Evolutionary conservation across 2,329 filamentous ascomycete species (phyloP), one percentile per base, ranked within the genome.

Genomic region (Sphaceloma murrayae): DNA sequence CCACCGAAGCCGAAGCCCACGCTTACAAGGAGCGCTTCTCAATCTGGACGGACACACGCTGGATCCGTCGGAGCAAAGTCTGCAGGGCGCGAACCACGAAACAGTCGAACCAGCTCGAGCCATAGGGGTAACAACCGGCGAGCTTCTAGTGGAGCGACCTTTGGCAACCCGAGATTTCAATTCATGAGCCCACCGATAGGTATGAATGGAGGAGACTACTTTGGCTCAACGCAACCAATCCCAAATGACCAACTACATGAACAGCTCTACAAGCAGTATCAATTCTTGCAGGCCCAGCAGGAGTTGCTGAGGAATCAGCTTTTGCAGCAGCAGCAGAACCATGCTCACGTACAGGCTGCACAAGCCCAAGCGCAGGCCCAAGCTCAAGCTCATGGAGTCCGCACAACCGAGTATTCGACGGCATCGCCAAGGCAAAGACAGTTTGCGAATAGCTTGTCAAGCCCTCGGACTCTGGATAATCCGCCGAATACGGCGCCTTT

Each of bases 121-220:
- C 65, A 69, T 38, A 67, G 73, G 43, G 66, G 66, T 31, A 67
- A 67, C 39, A 60, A 67, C 48, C 67, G 76, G 48, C 68, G 76
- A 53, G 67, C 75, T 11, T 79, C 75, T 2, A 77, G 74, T 57
- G 71, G 73, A 22, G 68, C 71, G 3, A 68, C 67, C 3, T 69
- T 64, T 49, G 58, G 58, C 33, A 61, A 62, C 45, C 63, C 60
- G 34, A 57, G 63, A 21, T 56, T 58, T 24, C 58, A 51, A 5
- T 64, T 67, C 43, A 56, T 66, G 45, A 69, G 67, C 49, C 67
- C 67, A 24, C 65, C 66, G 2, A 58, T 67, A 10, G 55, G 56
- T 5, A 54, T 56, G 24, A 53, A 58, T 43, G 58, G 56, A 11
- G 57, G 57, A n/a, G 67, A 69, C 36, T 69, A 69, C 47, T 68